Evolutionary conservation across 2,329 filamentous ascomycete genomes (phyloP), one percentile per base, ranked within the genome.

Genomic region (Aspergillus ochraceus): DNA sequence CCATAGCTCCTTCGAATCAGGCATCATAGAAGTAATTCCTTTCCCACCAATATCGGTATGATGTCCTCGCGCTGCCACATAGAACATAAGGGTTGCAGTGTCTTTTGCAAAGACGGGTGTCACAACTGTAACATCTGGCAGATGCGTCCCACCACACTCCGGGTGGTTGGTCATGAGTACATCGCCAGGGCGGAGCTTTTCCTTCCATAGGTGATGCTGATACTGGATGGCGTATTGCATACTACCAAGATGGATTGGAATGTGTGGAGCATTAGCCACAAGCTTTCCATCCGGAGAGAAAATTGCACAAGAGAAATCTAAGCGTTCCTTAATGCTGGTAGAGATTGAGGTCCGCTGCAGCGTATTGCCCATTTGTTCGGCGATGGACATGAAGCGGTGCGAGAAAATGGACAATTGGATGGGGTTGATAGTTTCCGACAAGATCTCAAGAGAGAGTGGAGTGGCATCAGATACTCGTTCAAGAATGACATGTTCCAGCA

Each of bases 311-410:
- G 88, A 91, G 69, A 91, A 93, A 69, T 93, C 90, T 0, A 93
- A 81, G 2, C 90, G 84, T 91, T 93, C 90, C 71, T 92, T 93
- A 67, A 92, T 89, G 67, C 92, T 92, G 0, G 88, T 91, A 66
- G 86, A 90, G 54, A 91, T 89, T 68, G 59, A 61, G 0, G 90
- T 92, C 78, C 92, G 92, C 68, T 92, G 90, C n/a, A 92, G 76
- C 9, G 89, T 88, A 52, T 88, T 80, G 1, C 90, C 90, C 90
- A 93, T 93, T 70, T 93, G 90, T 75, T 93, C 90, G 1, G 90
- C 90, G 66, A 93, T 92, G 11, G 88, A 87, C 89, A 92, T 92
- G 75, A 93, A 93, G 8, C 90, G 83, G 71, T 94, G 42, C 8
- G 17, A n/a, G 10, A 46, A 46, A 8, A 46, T 20, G 8, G 42